These are phyloP conservation scores for Phaeosphaeria sp. DNA, from an alignment of 2,329 filamentous ascomycete species.

Conservation along the genomic window DNA sequence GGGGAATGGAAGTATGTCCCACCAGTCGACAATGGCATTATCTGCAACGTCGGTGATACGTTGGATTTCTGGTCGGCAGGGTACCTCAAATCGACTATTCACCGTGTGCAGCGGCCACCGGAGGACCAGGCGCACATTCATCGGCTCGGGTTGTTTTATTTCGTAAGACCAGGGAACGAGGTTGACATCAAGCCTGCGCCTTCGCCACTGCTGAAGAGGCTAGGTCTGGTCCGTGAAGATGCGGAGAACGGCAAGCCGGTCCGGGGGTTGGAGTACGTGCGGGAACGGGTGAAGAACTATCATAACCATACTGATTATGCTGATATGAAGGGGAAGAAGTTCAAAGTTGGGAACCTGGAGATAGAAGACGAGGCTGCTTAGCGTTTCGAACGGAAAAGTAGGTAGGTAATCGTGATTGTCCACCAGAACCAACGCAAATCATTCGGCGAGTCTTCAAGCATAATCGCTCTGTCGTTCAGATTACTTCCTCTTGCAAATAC, in stretches of 20 bases:
- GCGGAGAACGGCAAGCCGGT: constrained; percentile 36
- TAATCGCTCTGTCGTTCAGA: too few relatives aligned
- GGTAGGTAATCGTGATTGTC: background rate
- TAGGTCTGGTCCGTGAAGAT: constrained; percentile 32
- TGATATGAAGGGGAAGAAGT: constrained; percentile 50
- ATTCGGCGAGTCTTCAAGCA: too few relatives aligned
- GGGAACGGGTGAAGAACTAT: constrained; percentile 52
- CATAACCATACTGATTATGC: constrained; percentile 50
- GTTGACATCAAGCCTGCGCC: constrained; percentile 47
- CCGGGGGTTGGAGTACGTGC: constrained; percentile 51
- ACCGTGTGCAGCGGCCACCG: constrained; percentile 58
- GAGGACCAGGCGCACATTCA: constrained; percentile 47
- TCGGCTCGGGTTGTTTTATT: constrained; percentile 51
- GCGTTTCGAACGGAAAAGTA: background rate
- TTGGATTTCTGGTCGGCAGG: constrained; percentile 50
- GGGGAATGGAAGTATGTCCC: constrained; percentile 58
- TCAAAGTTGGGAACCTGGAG: constrained; percentile 50
- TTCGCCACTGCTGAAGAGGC: constrained; percentile 42
- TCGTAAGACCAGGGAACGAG: constrained; percentile 49
- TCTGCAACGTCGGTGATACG: constrained; percentile 58
- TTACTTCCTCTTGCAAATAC: too few relatives aligned
- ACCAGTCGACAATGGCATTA: constrained; percentile 55
- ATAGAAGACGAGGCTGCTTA: constrained; percentile 50
- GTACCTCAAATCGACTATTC: constrained; percentile 58
- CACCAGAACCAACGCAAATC: background rate